Conservation (phyloP, 352 stramenopile species). For the Phytophthora capsici region DNA sequence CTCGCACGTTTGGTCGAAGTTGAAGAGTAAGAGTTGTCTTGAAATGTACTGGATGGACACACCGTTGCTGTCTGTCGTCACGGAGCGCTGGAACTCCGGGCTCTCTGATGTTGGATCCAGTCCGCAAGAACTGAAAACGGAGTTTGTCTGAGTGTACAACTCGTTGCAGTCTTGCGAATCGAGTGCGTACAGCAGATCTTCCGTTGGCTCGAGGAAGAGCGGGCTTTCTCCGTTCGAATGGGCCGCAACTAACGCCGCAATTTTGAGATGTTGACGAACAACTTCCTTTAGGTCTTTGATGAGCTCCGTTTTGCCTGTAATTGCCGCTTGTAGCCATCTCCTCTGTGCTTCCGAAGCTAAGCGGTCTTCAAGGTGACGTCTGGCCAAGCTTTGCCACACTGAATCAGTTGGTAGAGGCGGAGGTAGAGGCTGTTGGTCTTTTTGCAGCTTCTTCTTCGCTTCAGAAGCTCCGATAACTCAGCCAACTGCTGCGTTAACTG, state of each 20-base stretch:
- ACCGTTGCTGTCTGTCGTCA: background rate
- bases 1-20: background rate
- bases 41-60: background rate
- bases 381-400: background rate
- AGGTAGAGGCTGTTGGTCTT: background rate
- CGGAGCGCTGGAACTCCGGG: background rate
- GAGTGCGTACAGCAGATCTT: background rate
- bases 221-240: background rate
- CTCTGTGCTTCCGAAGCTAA: background rate
- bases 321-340: background rate
- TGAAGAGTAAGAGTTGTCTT: background rate
- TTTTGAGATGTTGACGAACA: background rate
- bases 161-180: background rate
- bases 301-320: background rate
- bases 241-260: background rate
- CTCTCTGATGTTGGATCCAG: background rate
- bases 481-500: background rate
- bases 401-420: background rate
- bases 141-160: background rate
- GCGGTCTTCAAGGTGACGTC: background rate
- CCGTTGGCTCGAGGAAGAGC: background rate
- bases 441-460: background rate
- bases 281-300: background rate
- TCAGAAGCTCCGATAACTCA: background rate
- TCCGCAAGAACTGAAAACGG: background rate